Evolutionary conservation across 768 basidiomycete genomes (phyloP).

Genomic region (Trametes punicea): DNA sequence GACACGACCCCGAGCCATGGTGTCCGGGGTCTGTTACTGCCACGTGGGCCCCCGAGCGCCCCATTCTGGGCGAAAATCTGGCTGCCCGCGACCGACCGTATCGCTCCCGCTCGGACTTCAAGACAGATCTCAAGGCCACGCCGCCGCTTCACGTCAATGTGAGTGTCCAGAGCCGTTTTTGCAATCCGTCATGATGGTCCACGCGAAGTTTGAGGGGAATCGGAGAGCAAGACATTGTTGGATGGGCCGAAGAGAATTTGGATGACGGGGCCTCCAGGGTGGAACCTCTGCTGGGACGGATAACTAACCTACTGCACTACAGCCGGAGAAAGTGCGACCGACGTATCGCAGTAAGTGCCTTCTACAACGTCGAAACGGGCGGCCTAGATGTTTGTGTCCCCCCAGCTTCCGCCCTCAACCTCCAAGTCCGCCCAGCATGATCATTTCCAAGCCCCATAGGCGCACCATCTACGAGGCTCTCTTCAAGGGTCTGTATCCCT

Average conservation of each 20-base stretch:
- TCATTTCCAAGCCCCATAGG: slow-evolving; percentile 94
- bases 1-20: slow-evolving; percentile 7
- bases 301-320: slow-evolving; percentile 24
- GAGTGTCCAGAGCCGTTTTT: slow-evolving; percentile 20
- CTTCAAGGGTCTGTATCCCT: slow-evolving; percentile 85
- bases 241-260: slow-evolving; percentile 28
- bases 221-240: slow-evolving; percentile 26
- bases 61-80: slow-evolving; percentile 18
- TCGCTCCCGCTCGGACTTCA: slow-evolving; percentile 37
- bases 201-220: slow-evolving; percentile 11
- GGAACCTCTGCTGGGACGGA: slow-evolving; percentile 3
- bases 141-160: slow-evolving; percentile 29
- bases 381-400: background rate
- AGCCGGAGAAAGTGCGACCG: slow-evolving; percentile 37
- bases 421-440: slow-evolving; percentile 62
- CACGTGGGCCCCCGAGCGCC: slow-evolving; percentile 15
- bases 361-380: background rate
- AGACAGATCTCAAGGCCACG: slow-evolving; percentile 32
- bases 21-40: slow-evolving; percentile 3
- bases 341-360: slow-evolving; percentile 35
- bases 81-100: slow-evolving; percentile 10
- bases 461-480: slow-evolving; percentile 98
- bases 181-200: background rate
- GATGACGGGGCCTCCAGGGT: slow-evolving; percentile 32
- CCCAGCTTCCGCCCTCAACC: slow-evolving; percentile 32